Evolutionary conservation across 2,329 filamentous ascomycete genomes (phyloP).

Genomic region (Hirsutella thompsonii): DNA sequence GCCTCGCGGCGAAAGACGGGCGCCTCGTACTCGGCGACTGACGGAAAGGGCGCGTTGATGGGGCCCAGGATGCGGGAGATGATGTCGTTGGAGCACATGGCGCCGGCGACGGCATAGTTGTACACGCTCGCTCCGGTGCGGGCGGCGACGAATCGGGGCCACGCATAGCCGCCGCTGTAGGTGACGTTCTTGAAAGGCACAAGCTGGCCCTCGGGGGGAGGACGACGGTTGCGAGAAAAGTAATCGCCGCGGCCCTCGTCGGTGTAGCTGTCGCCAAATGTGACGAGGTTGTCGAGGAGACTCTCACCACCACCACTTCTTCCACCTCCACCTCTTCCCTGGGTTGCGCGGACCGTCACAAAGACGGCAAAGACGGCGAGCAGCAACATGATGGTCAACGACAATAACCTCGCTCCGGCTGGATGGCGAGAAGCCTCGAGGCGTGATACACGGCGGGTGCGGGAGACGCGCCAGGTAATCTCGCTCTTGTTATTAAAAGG

Average conservation of each 20-base stretch:
- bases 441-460: no score
- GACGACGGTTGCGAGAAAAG: conserved; percentile 44
- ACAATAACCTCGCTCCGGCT: no score
- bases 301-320: no score
- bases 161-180: conserved; percentile 51
- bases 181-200: conserved; percentile 36
- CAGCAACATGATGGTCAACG: neutral
- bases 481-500: no score
- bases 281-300: conserved; percentile 44
- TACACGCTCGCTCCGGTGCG: conserved; percentile 42
- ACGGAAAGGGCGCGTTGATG: conserved; percentile 46
- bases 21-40: conserved; percentile 48
- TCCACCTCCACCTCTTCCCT: no score
- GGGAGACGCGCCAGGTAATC: no score
- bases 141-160: conserved; percentile 54
- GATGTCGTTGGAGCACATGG: conserved; percentile 59
- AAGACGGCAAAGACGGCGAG: neutral
- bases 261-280: conserved; percentile 67
- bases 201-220: conserved; percentile 47
- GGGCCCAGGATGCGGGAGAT: conserved; percentile 38
- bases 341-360: neutral
- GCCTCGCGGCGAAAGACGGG: conserved; percentile 41
- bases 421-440: no score
- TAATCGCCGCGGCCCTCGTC: conserved; percentile 57
- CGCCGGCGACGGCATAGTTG: conserved; percentile 63